A percentile compares a stretch with the other conserved stretches of the same genome.
Conservation (phyloP, 768 basidiomycete species). For the Kwoniella pini region DNA sequence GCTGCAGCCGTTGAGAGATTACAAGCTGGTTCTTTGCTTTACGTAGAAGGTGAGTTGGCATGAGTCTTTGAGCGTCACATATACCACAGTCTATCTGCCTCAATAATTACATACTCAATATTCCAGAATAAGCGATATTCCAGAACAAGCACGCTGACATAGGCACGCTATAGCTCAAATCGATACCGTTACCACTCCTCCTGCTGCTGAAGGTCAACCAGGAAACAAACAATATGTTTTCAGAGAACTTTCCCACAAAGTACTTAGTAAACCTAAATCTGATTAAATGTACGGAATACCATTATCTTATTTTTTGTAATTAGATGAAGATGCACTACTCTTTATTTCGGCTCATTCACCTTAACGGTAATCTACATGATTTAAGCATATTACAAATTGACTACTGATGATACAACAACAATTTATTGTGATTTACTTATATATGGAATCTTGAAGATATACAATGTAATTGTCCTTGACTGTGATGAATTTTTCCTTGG, state of each 20-base stretch:
- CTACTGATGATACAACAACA: no score
- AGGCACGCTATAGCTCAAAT: conserved; percentile 16
- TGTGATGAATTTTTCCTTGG: no score
- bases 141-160: neutral
- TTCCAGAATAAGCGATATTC: neutral
- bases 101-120: neutral
- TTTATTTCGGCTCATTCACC: neutral
- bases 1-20: conserved; percentile 17
- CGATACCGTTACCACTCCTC: conserved; percentile 20
- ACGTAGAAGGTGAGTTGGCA: conserved; percentile 29
- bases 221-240: conserved; percentile 19
- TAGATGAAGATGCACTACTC: conserved; percentile 7
- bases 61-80: neutral
- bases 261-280: conserved; percentile 20
- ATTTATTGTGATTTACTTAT: no score
- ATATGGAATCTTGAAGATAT: no score
- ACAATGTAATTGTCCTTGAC: no score
- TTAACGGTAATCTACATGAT: no score
- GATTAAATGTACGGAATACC: conserved; percentile 6
- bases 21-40: conserved; percentile 21
- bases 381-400: no score
- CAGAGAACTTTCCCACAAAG: conserved; percentile 20
- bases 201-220: conserved; percentile 12
- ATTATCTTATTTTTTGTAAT: neutral
- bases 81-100: no score